Evolutionary conservation across 306 rosid genomes (phyloP), one percentile per base, ranked within the genome.

Genomic region (Erythrophleum fordii): DNA sequence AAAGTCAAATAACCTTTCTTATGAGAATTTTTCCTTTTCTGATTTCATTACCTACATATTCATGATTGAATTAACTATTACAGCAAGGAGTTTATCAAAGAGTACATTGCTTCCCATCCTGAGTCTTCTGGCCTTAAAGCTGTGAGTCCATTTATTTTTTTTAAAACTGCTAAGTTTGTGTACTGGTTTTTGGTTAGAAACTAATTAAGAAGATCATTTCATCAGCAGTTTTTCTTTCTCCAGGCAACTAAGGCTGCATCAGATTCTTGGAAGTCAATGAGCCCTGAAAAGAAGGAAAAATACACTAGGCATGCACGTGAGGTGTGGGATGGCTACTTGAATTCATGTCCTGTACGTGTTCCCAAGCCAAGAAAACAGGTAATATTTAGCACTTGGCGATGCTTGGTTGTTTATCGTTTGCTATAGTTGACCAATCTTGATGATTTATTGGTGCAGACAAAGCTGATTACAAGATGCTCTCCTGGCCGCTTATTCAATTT

Each of bases 181-280:
- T 23, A 13, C 23, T 42, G 46, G 76, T 60, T 10, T 25, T 25
- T 62, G 72, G 59, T 8, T 18, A 41, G 71, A 37, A 12, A 41
- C 12, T 35, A 20, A 49, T 39, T 4, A n/a, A 55, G 22, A 14
- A 22, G n/a, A 16, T 41, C 16, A 52, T 29, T 80, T 12, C 10
- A 25, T 5, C 66, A 25, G 8, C 6, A 18, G 8, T 4, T 8
- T 29, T 66, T 45, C 28, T 14, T 8, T 44, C 56, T 80, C 37
- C 68, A 86, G 89, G 87, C 87, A 51, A 86, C 89, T 20, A 83
- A 83, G 76, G 87, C 87, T 60, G 90, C 87, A 66, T 83, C 90
- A 4, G 77, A 81, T 69, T 82, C 61, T 13, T 87, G 90, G 90
- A 84, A 87, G 75, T 84, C 76, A 34, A 84, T 84, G 90, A 74